These are phyloP conservation scores for Asterochloris sp. DNA, from an alignment of 139 green algal species.

Conservation along the genomic window DNA sequence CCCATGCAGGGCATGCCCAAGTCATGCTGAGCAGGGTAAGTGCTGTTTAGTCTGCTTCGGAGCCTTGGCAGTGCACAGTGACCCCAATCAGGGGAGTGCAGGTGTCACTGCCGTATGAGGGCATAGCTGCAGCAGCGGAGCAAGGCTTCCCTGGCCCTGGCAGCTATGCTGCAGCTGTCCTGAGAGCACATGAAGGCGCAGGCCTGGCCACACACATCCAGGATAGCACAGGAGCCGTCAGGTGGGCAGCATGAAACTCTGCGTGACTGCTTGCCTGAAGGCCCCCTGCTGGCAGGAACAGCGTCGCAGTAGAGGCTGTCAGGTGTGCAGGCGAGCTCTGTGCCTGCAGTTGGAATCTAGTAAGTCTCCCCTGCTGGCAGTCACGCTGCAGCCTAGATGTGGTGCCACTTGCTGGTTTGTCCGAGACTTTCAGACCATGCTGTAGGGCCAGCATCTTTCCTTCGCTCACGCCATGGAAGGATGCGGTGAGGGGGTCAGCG, in stretches of 20 bases:
- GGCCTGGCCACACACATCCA: not conserved
- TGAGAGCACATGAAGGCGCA: not conserved
- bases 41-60: not conserved
- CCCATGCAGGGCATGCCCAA: conserved; percentile 39
- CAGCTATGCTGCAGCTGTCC: not conserved
- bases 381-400: not conserved
- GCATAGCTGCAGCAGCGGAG: not conserved
- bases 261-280: not conserved
- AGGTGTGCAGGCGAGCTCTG: not conserved
- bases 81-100: not conserved
- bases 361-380: no score
- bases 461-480: conserved; percentile 57
- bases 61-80: not conserved
- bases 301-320: not conserved
- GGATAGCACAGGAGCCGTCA: not conserved
- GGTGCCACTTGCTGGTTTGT: not conserved
- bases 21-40: conserved; percentile 41
- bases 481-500: conserved; percentile 53
- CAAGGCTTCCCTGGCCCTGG: not conserved
- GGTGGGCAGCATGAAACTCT: not conserved
- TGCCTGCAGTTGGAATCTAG: not conserved
- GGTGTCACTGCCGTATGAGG: not conserved
- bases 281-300: not conserved
- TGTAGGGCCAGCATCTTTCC: conserved; percentile 29
- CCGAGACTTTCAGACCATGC: not conserved